phyloP scores from a whole-genome alignment of 1,284 basidiomycete species.

The Tausonia pullulans region DNA sequence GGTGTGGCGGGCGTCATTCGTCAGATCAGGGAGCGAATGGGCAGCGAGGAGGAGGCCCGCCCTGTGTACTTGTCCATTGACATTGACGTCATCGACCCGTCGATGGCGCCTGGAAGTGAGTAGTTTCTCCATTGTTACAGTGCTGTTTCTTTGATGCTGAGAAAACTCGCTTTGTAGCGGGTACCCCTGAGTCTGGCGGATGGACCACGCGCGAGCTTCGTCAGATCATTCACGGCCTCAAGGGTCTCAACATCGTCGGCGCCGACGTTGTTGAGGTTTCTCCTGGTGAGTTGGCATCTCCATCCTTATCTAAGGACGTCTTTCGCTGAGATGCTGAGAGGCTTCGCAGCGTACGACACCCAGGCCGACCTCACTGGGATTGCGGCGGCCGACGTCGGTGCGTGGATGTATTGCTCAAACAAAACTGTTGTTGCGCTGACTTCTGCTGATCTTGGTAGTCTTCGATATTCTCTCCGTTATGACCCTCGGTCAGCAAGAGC shows the following conservation, averaged over 20 bases:
- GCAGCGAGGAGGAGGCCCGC: constrained; percentile 18
- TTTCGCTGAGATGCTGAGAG: constrained; percentile 15
- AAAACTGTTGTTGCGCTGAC: neutral
- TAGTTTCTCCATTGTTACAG: neutral
- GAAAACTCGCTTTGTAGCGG: constrained; percentile 5
- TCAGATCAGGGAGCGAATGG: constrained; percentile 31
- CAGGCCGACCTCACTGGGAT: constrained; percentile 33
- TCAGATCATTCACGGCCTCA: constrained; percentile 32
- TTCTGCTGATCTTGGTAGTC: neutral
- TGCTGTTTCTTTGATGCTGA: neutral
- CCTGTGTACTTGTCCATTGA: constrained; percentile 30
- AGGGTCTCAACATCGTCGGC: constrained; percentile 34
- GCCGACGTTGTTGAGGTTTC: constrained; percentile 27
- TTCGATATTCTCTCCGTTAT: constrained; percentile 11
- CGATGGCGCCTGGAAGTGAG: constrained; percentile 25
- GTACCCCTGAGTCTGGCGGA: constrained; percentile 35
- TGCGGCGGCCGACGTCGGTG: constrained; percentile 30
- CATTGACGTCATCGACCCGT: constrained; percentile 33
- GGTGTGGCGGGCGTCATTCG: constrained; percentile 32
- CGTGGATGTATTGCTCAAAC: neutral
- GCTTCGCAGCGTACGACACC: constrained; percentile 32
- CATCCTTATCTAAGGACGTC: neutral
- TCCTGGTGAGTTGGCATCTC: neutral
- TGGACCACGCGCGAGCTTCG: constrained; percentile 37
- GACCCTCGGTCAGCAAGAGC: constrained; percentile 4